phyloP scores from a whole-genome alignment of 768 basidiomycete genomes.

The Phaffia tasmanica region DNA sequence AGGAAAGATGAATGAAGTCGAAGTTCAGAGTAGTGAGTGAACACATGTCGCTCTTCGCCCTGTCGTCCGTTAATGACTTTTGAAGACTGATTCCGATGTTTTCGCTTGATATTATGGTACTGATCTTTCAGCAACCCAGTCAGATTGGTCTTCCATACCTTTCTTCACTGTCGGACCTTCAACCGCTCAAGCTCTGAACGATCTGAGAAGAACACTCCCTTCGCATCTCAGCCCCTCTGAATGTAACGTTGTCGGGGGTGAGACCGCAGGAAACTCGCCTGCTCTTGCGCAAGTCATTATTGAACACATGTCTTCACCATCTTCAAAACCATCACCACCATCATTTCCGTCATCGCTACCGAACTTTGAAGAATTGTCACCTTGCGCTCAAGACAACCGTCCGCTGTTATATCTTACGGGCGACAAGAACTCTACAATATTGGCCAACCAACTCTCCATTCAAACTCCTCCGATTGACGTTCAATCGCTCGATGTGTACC shows the following conservation, averaged over 20 bases:
- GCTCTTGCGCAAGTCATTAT: constrained; percentile 17
- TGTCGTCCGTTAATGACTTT: not conserved
- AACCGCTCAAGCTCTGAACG: constrained; percentile 1
- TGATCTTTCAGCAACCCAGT: not conserved
- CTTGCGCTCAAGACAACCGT: constrained; percentile 28
- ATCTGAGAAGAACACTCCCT: not conserved
- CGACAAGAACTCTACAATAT: constrained; percentile 54
- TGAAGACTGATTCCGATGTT: not conserved
- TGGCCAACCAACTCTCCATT: not conserved
- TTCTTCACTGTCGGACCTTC: constrained; percentile 24
- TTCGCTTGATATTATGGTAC: not conserved
- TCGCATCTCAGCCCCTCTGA: not conserved
- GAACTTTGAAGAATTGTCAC: not conserved
- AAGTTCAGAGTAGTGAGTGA: not conserved
- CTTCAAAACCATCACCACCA: not conserved
- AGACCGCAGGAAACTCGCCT: constrained; percentile 21
- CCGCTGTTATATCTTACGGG: constrained; percentile 65
- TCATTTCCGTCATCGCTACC: not conserved
- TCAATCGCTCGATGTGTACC: constrained; percentile 5
- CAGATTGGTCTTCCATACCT: constrained; percentile 9
- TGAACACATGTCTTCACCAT: not conserved
- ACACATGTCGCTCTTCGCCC: not conserved
- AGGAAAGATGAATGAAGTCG: not conserved
- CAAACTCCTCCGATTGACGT: not conserved
- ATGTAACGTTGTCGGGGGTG: not conserved